phyloP scores from a whole-genome alignment of 495 filamentous ascomycete genomes.

The Trichoderma gamsii region DNA sequence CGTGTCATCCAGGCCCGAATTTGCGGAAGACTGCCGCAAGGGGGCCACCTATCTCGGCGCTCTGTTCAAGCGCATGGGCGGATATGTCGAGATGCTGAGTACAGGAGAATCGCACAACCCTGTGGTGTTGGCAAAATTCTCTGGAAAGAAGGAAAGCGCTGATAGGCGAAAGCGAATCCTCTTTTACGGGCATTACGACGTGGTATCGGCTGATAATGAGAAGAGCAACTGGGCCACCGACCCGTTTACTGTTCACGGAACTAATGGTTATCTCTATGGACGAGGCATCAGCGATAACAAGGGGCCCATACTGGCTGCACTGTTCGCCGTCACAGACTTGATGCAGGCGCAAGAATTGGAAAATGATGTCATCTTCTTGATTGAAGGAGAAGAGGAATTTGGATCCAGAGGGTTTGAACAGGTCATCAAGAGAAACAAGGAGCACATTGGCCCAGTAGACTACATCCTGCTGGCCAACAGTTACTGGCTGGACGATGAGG shows the following conservation, averaged over 20 bases:
- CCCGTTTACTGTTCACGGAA: constrained; percentile 77
- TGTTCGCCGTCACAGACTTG: constrained; percentile 87
- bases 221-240: constrained; percentile 74
- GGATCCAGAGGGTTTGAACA: constrained; percentile 84
- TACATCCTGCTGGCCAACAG: constrained; percentile 94
- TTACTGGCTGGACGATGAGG: constrained; percentile 95
- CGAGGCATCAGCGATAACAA: constrained; percentile 97
- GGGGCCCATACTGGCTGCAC: constrained; percentile 83
- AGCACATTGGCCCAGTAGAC: constrained; percentile 81
- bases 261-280: constrained; percentile 93
- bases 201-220: constrained; percentile 85
- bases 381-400: constrained; percentile 95
- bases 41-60: constrained; percentile 85
- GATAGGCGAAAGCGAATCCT: constrained; percentile 72
- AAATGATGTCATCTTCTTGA: constrained; percentile 84
- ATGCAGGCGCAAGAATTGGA: constrained; percentile 68
- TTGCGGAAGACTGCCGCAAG: constrained; percentile 82
- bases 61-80: constrained; percentile 85
- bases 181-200: constrained; percentile 98
- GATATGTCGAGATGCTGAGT: constrained; percentile 75
- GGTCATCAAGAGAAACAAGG: constrained; percentile 68
- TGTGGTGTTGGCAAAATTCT: constrained; percentile 82
- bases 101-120: constrained; percentile 72
- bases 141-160: constrained; percentile 53
- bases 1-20: constrained; percentile 76